Conservation (phyloP, 805 yeast species). For the Candida alai region DNA sequence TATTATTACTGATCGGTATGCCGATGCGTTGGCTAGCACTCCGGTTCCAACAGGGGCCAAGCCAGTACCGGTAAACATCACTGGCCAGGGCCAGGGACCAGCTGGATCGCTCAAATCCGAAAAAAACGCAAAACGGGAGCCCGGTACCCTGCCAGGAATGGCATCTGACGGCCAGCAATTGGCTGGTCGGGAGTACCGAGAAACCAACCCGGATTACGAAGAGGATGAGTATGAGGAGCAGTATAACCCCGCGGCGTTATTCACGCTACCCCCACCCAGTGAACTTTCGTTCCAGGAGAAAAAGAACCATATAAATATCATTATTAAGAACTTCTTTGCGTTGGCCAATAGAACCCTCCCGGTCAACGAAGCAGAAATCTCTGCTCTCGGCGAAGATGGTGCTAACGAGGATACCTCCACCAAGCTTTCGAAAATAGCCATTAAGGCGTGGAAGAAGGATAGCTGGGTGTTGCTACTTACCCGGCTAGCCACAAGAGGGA, state of each 20-base stretch:
- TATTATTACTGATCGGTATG: conserved; percentile 66
- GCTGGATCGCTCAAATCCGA: not conserved
- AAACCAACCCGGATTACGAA: conserved; percentile 18
- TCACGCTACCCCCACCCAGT: conserved; percentile 56
- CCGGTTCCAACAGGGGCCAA: not conserved
- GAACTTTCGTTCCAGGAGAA: conserved; percentile 51
- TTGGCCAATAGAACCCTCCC: conserved; percentile 31
- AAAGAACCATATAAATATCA: conserved; percentile 51
- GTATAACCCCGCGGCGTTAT: conserved; percentile 39
- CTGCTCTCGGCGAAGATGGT: conserved; percentile 12
- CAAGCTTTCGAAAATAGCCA: conserved; percentile 57
- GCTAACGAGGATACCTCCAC: conserved; percentile 22
- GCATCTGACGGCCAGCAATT: not conserved
- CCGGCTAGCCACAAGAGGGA: conserved; percentile 80
- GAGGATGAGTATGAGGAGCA: conserved; percentile 31
- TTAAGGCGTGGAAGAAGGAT: conserved; percentile 50
- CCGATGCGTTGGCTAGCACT: conserved; percentile 27
- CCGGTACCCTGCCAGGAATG: too few relatives aligned
- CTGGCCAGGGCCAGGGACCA: not conserved
- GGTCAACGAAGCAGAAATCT: conserved; percentile 4
- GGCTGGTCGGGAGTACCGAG: conserved; percentile 5
- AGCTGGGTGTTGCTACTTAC: conserved; percentile 77
- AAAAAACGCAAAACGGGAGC: not conserved
- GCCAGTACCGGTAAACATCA: not conserved
- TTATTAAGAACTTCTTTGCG: conserved; percentile 56